Base-by-base conservation (phyloP, 108 stramenopile species). In the Nitzschia inconspicua region DNA sequence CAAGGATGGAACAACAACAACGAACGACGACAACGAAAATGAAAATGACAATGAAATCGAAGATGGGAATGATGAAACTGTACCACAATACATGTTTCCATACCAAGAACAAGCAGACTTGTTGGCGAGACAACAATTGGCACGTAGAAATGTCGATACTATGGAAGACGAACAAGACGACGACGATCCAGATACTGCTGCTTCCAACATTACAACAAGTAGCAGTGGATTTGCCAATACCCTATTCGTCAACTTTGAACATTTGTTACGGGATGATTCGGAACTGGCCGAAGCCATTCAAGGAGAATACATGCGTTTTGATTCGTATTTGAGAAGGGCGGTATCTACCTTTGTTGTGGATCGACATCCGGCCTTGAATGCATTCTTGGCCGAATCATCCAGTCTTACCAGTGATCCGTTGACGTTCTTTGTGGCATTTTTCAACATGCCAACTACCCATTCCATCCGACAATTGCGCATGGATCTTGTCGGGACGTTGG, bases 201-300 rank as follows among this genome's bases (percentile, higher is more conserved):
- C 76, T 40, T 52, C 54, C 23, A n/a, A n/a, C n/a, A n/a, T n/a
- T n/a, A n/a, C n/a, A n/a, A n/a, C n/a, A n/a, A n/a, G n/a, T n/a
- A 28, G 60, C 16, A 29, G 51, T 8, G 70, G 76, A 28, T 88
- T 92, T 64, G 47, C 81, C 24, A 80, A 63, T 40, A 89, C 91
- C 14, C 40, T 93, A 1, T 84, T 85, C 63, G 72, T 89, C 28
- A 86, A 93, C 57, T 88, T 78, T 63, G 40, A 55, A 10, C 91
- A 93, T 53, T 18, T 93, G 3, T 54, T 77, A 3, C 44, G 60
- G 14, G 57, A 82, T 41, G 84, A 93, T 63, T 50, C 67, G 10
- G 91, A 93, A 48, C 55, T 93, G 19, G 88, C 91, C 6, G 91
- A 91, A 34, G 93, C 93, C 24, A 75, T 97, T 24, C 82, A 86